phyloP scores from a whole-genome alignment of 208 protist genomes.

The Zelonia costaricensis region DNA sequence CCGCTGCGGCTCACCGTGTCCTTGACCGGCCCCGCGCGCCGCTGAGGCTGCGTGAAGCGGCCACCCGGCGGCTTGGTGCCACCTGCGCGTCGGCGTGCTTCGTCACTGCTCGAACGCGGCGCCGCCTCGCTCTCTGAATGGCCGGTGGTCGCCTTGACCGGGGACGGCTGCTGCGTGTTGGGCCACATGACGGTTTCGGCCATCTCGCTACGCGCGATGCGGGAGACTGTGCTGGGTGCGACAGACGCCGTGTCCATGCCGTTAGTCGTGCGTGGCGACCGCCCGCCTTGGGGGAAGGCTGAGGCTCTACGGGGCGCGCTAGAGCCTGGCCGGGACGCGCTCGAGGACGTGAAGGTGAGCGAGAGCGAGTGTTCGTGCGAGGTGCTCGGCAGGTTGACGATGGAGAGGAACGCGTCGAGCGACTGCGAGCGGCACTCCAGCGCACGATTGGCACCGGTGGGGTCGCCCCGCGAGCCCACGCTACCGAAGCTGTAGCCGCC shows the following conservation, averaged over 20 bases:
- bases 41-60: not conserved
- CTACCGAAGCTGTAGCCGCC: not conserved
- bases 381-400: slow-evolving; percentile 54
- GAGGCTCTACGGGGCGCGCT: not conserved
- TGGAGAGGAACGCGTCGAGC: slow-evolving; percentile 57
- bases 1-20: not conserved
- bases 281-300: no score
- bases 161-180: not conserved
- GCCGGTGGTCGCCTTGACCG: not conserved
- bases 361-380: slow-evolving; percentile 12
- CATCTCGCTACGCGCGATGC: not conserved
- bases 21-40: no score
- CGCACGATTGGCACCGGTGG: not conserved
- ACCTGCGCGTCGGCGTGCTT: not conserved
- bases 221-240: not conserved
- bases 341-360: slow-evolving; percentile 24
- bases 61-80: not conserved
- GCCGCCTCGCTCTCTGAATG: no score
- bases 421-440: slow-evolving; percentile 16
- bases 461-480: not conserved
- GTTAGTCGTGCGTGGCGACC: no score
- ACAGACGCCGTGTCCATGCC: no score
- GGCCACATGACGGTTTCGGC: slow-evolving; percentile 7
- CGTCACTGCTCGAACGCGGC: no score
- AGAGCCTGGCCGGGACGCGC: not conserved